Evolutionary conservation across 2,329 filamentous ascomycete species (phyloP).

Genomic region (Rhynchosporium agropyri): DNA sequence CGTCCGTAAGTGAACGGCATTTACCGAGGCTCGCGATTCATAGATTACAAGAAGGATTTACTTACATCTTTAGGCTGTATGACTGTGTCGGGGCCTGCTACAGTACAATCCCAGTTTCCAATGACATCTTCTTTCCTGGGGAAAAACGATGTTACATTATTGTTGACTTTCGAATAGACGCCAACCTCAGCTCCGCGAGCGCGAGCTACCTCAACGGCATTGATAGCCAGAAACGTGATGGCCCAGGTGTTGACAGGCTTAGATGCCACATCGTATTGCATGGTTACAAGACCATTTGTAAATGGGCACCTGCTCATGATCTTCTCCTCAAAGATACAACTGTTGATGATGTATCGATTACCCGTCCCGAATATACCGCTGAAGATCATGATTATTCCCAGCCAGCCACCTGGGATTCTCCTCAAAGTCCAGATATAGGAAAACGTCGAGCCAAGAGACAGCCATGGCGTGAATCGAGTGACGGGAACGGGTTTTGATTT

Average conservation of each 20-base stretch:
- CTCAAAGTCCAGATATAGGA: constrained; percentile 8
- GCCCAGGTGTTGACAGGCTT: constrained; percentile 6
- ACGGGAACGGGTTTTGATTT: constrained; percentile 18
- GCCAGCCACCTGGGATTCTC: constrained; percentile 21
- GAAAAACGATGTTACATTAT: neutral
- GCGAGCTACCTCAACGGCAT: neutral
- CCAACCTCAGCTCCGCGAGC: neutral
- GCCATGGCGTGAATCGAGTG: constrained; percentile 19
- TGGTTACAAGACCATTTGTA: neutral
- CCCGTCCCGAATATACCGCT: constrained; percentile 19
- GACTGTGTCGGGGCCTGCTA: neutral
- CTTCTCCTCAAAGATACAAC: constrained; percentile 11
- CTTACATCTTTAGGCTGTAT: constrained; percentile 6
- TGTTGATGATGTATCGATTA: constrained; percentile 20
- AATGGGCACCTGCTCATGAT: no score
- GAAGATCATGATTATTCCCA: constrained; percentile 22
- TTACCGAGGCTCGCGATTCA: no score
- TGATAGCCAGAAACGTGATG: neutral
- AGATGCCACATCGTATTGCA: neutral
- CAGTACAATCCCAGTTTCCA: constrained; percentile 2
- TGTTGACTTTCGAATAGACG: constrained; percentile 13
- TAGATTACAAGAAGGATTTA: no score
- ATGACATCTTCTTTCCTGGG: neutral
- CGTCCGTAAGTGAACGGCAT: no score
- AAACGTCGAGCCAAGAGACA: constrained; percentile 16